Base-by-base conservation (phyloP, 164 flowering plant species). In the Nymphaea colorata region DNA sequence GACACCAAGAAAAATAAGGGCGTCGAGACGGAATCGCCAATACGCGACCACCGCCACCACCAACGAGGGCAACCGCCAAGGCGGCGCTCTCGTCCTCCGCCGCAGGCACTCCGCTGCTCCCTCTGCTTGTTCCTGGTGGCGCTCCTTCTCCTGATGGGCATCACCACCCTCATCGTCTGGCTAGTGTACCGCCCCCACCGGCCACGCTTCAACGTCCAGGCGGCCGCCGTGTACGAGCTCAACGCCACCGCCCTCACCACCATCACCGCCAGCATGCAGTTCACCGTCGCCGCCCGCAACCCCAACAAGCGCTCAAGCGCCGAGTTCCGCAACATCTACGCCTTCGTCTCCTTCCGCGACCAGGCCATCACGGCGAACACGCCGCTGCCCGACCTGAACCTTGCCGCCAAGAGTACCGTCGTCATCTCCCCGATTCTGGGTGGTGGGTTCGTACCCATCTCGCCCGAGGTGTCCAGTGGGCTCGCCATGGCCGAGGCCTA, bases 261-360 rank as follows among this genome's bases (percentile, higher is more conserved):
- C 66, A 45, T 90, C 62, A 70, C 92, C 75, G 70, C 89, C 74
- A 72, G 84, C 79, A 72, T 88, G 79, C 96, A 90, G 76, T 83
- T 93, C 84, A 87, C 95, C 5, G 43, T 93, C 69, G 70, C 81
- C 41, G 77, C 88, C 2, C 73, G 88, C 41, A 93, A 93, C 83
- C 86, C 96, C 2, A 90, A 87, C 89, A 67, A 66, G 62, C 78
- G 96, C 2, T 84, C 80, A 42, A 70, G 84, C 45, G 74, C 84
- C 57, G 72, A 75, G 73, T 90, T 86, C 74, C 93, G 88, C 80
- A 77, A 70, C 10, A 79, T 93, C 3, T 65, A 85, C 2, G 83
- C 83, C 1, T 78, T 69, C 62, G 89, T 87, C 1, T 70, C 79
- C 14, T 90, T 88, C 73, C 71, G 77, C 43, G 72, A 82, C 82